phyloP scores from a whole-genome alignment of 495 filamentous ascomycete species.

The Aspergillus olivimuriae region DNA sequence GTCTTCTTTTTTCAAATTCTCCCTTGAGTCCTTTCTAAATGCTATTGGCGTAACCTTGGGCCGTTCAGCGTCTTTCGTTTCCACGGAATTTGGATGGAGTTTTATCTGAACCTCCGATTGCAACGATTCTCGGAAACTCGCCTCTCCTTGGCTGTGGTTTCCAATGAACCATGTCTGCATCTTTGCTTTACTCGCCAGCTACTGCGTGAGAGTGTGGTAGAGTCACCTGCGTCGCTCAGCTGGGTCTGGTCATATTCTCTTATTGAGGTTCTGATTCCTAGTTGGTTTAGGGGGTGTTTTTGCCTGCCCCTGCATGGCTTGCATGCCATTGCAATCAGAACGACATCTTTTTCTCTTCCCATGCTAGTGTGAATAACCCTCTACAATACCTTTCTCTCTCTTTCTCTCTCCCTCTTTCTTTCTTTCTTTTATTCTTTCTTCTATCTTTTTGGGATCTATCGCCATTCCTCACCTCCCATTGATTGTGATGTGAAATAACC shows the following conservation, averaged over 20 bases:
- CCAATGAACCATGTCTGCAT: conserved; percentile 1
- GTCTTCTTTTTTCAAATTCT: conserved; percentile 9
- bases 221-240: not conserved
- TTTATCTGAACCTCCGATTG: conserved; percentile 16
- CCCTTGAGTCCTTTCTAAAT: conserved; percentile 9
- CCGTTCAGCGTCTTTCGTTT: conserved; percentile 31
- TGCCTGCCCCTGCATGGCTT: not conserved
- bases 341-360: too few species aligned
- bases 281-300: not conserved
- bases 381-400: conserved; percentile 3
- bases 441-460: not conserved
- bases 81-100: conserved; percentile 33
- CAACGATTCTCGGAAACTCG: conserved; percentile 23
- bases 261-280: not conserved
- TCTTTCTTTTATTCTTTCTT: conserved; percentile 1
- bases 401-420: conserved; percentile 3
- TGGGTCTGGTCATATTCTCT: not conserved
- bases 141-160: conserved; percentile 12
- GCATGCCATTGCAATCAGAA: too few species aligned
- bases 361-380: not conserved
- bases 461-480: conserved; percentile 5
- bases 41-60: conserved; percentile 14
- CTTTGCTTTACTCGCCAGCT: conserved; percentile 1
- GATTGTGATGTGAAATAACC: conserved; percentile 10
- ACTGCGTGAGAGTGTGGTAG: conserved; percentile 1